A percentile compares a stretch with the other conserved stretches of the same genome.
Evolutionary conservation across 805 yeast species (phyloP).

Genomic region (Zygotorulaspora chibaensis): DNA sequence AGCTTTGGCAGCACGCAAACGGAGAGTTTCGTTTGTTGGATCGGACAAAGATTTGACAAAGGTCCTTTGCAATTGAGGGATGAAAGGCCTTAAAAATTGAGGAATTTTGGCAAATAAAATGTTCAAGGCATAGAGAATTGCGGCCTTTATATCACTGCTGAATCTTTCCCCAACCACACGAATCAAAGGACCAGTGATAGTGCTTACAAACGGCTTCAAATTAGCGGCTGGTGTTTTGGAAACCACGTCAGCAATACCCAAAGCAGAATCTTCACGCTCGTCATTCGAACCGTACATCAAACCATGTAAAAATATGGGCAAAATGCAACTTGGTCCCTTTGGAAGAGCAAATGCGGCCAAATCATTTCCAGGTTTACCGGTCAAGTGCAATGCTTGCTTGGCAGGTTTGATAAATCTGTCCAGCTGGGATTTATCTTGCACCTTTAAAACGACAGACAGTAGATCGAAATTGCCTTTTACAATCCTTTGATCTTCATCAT

Average conservation of each 20-base stretch:
- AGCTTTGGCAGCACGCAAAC: constrained; percentile 85
- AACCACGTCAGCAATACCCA: constrained; percentile 83
- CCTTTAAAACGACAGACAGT: constrained; percentile 59
- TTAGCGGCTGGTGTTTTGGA: constrained; percentile 79
- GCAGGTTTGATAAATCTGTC: constrained; percentile 81
- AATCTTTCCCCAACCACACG: constrained; percentile 97
- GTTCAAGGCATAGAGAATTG: constrained; percentile 83
- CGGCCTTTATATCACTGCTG: constrained; percentile 85
- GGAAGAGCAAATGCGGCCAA: constrained; percentile 68
- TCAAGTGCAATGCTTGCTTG: constrained; percentile 59
- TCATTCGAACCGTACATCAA: constrained; percentile 86
- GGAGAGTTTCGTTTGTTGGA: constrained; percentile 61
- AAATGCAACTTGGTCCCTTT: constrained; percentile 79
- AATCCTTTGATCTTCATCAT: constrained; percentile 59
- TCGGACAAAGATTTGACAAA: constrained; percentile 90
- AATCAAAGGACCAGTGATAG: constrained; percentile 93
- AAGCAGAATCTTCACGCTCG: constrained; percentile 80
- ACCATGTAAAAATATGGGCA: constrained; percentile 92
- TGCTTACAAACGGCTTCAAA: constrained; percentile 84
- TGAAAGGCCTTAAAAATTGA: constrained; percentile 85
- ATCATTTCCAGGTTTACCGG: constrained; percentile 61
- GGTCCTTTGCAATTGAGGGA: constrained; percentile 96
- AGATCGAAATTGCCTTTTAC: constrained; percentile 65
- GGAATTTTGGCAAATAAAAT: constrained; percentile 79
- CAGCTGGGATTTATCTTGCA: constrained; percentile 68